A percentile compares a stretch with the other conserved stretches of the same genome.
Evolutionary conservation across 768 basidiomycete species (phyloP).

Genomic region (Russula sp.): DNA sequence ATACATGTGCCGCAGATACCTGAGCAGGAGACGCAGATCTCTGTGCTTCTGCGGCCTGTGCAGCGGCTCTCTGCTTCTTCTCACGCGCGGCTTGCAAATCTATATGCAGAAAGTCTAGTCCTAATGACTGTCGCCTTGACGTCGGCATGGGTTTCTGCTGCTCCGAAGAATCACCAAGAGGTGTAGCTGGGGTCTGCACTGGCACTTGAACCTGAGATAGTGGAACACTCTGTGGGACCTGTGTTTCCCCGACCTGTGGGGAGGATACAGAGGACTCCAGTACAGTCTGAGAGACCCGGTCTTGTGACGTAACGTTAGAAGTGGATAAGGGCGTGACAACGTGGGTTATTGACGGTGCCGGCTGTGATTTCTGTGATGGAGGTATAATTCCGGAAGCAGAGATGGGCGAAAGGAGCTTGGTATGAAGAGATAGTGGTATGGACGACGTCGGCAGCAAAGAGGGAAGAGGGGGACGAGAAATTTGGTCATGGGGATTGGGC

Average conservation of each 20-base stretch:
- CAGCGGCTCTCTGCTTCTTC: slow-evolving; percentile 3
- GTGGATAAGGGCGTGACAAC: not conserved
- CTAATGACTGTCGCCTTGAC: slow-evolving; percentile 9
- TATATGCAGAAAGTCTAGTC: slow-evolving; percentile 15
- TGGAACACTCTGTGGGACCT: not conserved
- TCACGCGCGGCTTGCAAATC: slow-evolving; percentile 14
- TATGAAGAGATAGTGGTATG: not conserved
- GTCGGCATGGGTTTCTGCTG: not conserved
- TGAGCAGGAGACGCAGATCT: not conserved
- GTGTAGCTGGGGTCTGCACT: not conserved
- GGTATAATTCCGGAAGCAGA: not conserved
- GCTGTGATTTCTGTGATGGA: not conserved
- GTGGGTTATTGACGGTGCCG: not conserved
- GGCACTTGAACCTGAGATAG: not conserved
- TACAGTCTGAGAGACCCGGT: not conserved
- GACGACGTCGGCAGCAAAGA: not conserved
- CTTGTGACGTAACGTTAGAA: not conserved
- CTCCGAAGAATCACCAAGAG: not conserved
- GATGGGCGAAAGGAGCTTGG: not conserved
- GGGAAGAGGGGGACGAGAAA: not conserved
- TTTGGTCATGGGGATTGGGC: not conserved
- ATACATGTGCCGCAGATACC: not conserved
- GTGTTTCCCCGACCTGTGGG: not conserved
- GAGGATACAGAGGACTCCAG: not conserved
- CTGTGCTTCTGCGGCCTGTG: not conserved